Evolutionary conservation across 306 rosid genomes (phyloP).

Genomic region (Echinosophora koreensis): DNA sequence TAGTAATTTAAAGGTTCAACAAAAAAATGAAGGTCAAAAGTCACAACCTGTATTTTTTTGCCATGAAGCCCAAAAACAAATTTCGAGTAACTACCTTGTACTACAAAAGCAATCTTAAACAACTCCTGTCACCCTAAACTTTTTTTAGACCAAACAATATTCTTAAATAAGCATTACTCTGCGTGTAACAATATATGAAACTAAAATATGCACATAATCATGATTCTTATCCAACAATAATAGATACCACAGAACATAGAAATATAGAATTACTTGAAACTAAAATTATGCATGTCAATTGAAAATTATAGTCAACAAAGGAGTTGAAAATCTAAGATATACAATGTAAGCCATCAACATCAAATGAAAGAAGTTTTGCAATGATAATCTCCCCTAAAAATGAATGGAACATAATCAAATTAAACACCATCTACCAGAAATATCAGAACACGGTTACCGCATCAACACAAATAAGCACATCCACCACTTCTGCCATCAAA

Average conservation of each 20-base stretch:
- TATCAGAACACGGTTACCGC: slow-evolving; percentile 32
- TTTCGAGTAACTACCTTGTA: slow-evolving; percentile 6
- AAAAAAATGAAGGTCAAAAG: no score
- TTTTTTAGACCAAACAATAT: not conserved
- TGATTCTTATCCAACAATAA: slow-evolving; percentile 8
- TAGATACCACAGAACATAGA: not conserved
- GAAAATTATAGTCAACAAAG: slow-evolving; percentile 37
- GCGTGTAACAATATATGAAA: not conserved
- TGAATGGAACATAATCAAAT: slow-evolving; percentile 78
- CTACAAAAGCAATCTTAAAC: slow-evolving; percentile 8
- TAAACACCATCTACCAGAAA: slow-evolving; percentile 69
- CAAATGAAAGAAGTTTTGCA: slow-evolving; percentile 68
- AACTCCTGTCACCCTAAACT: not conserved
- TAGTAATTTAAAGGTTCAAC: no score
- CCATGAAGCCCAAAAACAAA: not conserved
- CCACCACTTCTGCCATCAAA: slow-evolving; percentile 14
- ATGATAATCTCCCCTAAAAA: slow-evolving; percentile 74
- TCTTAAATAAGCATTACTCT: slow-evolving; percentile 5
- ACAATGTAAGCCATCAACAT: slow-evolving; percentile 68
- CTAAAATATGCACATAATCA: slow-evolving; percentile 5
- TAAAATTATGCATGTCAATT: slow-evolving; percentile 5
- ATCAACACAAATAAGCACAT: slow-evolving; percentile 16
- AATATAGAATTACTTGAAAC: not conserved
- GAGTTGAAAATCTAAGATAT: slow-evolving; percentile 40
- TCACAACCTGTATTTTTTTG: no score